phyloP scores from a whole-genome alignment of 768 basidiomycete genomes.

The Suillus alpinus region DNA sequence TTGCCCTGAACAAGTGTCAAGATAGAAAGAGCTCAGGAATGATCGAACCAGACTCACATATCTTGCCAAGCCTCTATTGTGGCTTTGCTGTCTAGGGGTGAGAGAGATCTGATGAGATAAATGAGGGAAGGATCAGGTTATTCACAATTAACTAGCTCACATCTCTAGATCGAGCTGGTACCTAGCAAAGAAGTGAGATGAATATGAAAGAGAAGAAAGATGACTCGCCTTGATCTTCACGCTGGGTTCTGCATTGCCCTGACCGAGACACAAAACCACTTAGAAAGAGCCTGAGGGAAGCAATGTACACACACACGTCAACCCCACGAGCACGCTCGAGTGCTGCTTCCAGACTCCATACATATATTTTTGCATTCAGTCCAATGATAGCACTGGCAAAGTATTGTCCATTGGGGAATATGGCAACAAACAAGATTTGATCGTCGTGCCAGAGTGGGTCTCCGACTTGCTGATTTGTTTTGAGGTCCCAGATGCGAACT shows the following conservation, averaged over 20 bases:
- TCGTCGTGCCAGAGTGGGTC: conserved; percentile 70
- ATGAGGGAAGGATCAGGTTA: neutral
- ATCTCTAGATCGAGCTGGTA: neutral
- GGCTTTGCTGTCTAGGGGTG: neutral
- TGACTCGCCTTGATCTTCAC: neutral
- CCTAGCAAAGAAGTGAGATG: neutral
- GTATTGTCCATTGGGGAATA: conserved; percentile 76
- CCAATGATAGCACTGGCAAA: conserved; percentile 68
- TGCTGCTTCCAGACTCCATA: conserved; percentile 67
- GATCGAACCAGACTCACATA: neutral
- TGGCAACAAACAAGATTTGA: conserved; percentile 71
- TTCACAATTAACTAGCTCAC: neutral
- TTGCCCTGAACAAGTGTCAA: neutral
- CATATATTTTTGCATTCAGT: conserved; percentile 66
- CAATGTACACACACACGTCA: neutral
- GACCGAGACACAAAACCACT: neutral
- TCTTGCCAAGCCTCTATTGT: neutral
- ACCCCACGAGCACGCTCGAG: neutral
- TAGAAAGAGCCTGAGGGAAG: neutral
- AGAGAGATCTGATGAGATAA: neutral
- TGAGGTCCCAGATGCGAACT: neutral
- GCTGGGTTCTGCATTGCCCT: neutral
- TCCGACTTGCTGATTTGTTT: neutral
- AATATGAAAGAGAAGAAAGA: neutral
- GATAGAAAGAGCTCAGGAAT: neutral